Conservation (phyloP, 371 early-diverging fungal species). For the Mortierella sp. region DNA sequence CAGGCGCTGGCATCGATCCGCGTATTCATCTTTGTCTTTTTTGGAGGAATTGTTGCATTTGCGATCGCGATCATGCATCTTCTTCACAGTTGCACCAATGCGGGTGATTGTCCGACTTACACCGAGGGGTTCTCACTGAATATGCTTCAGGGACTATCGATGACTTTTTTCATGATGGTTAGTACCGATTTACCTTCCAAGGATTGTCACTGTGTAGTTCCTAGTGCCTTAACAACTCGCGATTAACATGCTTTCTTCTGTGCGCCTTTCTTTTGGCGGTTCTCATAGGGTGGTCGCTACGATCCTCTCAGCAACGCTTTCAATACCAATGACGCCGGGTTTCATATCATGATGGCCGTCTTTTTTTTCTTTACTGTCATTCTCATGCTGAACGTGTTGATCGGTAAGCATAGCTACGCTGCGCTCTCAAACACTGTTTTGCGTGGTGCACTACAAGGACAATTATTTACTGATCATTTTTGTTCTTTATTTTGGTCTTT, state of each 20-base stretch:
- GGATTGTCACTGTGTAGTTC: too few relatives aligned
- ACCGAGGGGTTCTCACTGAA: slow-evolving; percentile 4
- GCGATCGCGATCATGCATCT: slow-evolving; percentile 28
- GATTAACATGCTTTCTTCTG: too few relatives aligned
- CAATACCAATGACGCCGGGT: neutral
- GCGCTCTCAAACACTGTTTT: too few relatives aligned
- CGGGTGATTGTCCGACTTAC: neutral
- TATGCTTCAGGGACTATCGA: slow-evolving; percentile 5
- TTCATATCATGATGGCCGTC: slow-evolving; percentile 22
- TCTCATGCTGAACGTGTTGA: slow-evolving; percentile 22
- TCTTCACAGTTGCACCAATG: slow-evolving; percentile 8
- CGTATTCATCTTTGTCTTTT: slow-evolving; percentile 22
- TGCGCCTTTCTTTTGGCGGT: too few relatives aligned
- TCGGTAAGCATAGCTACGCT: too few relatives aligned
- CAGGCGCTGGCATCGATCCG: slow-evolving; percentile 13
- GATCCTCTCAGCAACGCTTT: slow-evolving; percentile 17
- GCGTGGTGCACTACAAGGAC: too few relatives aligned
- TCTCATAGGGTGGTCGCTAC: slow-evolving; percentile 9
- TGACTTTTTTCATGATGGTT: slow-evolving; percentile 47
- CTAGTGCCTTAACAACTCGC: too few relatives aligned
- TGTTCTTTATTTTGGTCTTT: neutral
- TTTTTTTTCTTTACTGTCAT: slow-evolving; percentile 29
- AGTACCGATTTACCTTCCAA: too few relatives aligned
- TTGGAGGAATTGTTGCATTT: slow-evolving; percentile 19
- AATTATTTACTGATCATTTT: too few relatives aligned